Base-by-base conservation (phyloP, 305 asterid species). In the Andrographis paniculata region DNA sequence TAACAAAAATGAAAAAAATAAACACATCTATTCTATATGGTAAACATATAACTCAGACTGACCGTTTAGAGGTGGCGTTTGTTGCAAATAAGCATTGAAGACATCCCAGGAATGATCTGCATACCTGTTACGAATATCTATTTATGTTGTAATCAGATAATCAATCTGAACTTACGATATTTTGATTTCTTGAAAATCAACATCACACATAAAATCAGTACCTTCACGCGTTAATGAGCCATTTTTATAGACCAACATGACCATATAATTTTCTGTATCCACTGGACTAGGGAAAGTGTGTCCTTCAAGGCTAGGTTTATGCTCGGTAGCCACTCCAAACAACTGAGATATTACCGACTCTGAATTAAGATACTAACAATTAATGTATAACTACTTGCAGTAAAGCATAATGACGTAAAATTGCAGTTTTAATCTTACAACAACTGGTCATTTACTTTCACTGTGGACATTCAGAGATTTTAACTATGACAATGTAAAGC, bases 161-260 rank as follows among this genome's bases (percentile, higher is more conserved):
- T 52, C 64, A 50, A 36, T 28, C 24, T 16, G 24, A 35, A 27
- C 15, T 13, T 36, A 27, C 35, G 35, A 28, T 40, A 23, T 28
- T 2, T 13, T 52, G 6, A 24, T 59, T 38, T 55, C 20, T 35
- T 7, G 9, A 48, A 54, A 46, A 9, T 20, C 40, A 14, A 23
- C 13, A 39, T 18, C 42, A 38, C 23, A 48, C 16, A 66, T 20
- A 5, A 38, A 39, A 16, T 18, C 2, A 33, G 57, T 65, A 80
- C 92, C 94, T 83, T 80, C 87, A 65, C 87, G 92, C 27, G 92
- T 75, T 66, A 80, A 65, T 40, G 94, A 83, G 11, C 94, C 87
- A 43, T 83, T 83, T 63, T 83, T 83, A 48, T 83, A 80, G 50
- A 68, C 72, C 63, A 83, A 56, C 94, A 83, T 83, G 42, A 73